Evolutionary conservation across 2,329 filamentous ascomycete species (phyloP), one percentile per base, ranked within the genome.

Genomic region (Talaromyces sp.): DNA sequence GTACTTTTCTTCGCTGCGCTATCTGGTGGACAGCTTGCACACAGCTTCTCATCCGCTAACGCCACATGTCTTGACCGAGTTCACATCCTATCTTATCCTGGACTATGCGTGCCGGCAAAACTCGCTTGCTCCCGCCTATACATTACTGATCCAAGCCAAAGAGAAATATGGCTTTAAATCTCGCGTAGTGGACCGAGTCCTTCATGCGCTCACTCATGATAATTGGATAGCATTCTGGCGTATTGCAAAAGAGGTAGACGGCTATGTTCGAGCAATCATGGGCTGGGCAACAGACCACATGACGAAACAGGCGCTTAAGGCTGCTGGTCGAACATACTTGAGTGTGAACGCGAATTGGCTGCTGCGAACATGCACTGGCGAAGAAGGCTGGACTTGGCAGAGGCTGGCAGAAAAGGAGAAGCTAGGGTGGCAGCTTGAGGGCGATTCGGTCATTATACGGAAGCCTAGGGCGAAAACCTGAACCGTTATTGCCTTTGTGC

Each of bases 71-170:
- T 79, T 92, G 3, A 86, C 89, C 58, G 95, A 98, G 72, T 90
- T 96, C 60, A 86, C 88, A 2, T 86, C 87, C 37, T 96, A 97
- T 72, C 84, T 92, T 31, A 87, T 97, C 58, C 85, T 99, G 31
- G 95, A 99, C 78, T 86, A 93, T 47, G 93, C 93, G 6, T 98
- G 95, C 74, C 88, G 95, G 27, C 88, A 93, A 69, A 84, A 86
- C 13, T 87, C 96, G 69, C 80, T 96, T 31, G 83, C 85, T 1
- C 87, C 89, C 63, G 95, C 94, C 1, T 92, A 90, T 73, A 82
- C 85, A 2, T 80, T 93, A 63, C 86, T 88, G 63, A 80, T 85
- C 60, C 75, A 73, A 24, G 77, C 78, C 45, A 79, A 75, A 43
- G 70, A 67, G 31, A 72, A 79, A 27, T 90, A 90, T 75, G 76